These are phyloP conservation scores for Drechmeria coniospora DNA, from an alignment of 2,329 filamentous ascomycete genomes.

Conservation along the genomic window DNA sequence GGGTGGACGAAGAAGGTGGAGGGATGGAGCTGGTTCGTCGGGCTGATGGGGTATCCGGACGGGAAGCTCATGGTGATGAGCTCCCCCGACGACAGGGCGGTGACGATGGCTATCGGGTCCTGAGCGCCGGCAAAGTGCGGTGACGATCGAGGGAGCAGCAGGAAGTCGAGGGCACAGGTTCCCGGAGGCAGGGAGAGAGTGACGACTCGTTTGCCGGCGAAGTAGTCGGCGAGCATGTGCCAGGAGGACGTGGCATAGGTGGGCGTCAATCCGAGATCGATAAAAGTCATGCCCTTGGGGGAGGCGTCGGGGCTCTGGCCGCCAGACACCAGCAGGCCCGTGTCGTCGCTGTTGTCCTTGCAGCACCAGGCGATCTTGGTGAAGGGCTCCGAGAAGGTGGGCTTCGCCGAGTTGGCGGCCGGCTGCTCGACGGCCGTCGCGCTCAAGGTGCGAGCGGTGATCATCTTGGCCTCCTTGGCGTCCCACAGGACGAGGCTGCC, in stretches of 20 bases:
- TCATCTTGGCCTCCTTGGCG: conserved; percentile 66
- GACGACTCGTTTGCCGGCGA: conserved; percentile 58
- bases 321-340: conserved; percentile 72
- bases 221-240: conserved; percentile 66
- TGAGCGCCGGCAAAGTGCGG: conserved; percentile 80
- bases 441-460: conserved; percentile 70
- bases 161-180: conserved; percentile 64
- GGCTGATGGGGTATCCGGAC: conserved; percentile 76
- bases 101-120: conserved; percentile 76
- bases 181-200: conserved; percentile 63
- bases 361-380: conserved; percentile 81
- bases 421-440: conserved; percentile 60
- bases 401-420: conserved; percentile 30
- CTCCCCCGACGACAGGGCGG: conserved; percentile 72
- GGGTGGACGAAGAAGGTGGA: conserved; percentile 82
- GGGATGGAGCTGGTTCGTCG: conserved; percentile 83
- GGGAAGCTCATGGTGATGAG: conserved; percentile 83
- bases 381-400: conserved; percentile 56
- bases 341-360: conserved; percentile 87
- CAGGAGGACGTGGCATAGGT: conserved; percentile 85
- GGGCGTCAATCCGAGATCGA: conserved; percentile 79
- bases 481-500: conserved; percentile 92
- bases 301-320: conserved; percentile 53
- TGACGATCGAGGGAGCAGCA: conserved; percentile 64
- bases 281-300: conserved; percentile 67